Evolutionary conservation across 2,329 filamentous ascomycete species (phyloP).

Genomic region (Dactylonectria macrodidyma): DNA sequence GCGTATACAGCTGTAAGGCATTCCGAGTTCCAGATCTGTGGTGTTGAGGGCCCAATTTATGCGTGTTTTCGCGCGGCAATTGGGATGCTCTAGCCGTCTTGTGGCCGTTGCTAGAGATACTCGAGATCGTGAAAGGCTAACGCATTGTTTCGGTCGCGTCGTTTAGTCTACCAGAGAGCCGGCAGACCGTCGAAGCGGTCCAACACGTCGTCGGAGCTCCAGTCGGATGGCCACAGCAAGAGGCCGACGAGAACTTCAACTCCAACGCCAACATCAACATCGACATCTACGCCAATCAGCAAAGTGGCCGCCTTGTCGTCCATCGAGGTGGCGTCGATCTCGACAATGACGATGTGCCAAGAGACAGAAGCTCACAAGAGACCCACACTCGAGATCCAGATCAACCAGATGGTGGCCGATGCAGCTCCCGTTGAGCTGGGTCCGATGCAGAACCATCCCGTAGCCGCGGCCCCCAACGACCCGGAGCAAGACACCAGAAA

Average conservation of each 20-base stretch:
- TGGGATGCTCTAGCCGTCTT: background rate
- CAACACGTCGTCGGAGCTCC: background rate
- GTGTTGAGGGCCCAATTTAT: background rate
- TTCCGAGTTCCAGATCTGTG: background rate
- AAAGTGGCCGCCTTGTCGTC: background rate
- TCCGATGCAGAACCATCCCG: background rate
- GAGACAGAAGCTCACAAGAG: background rate
- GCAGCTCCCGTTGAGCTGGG: background rate
- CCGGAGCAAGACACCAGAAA: background rate
- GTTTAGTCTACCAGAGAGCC: conserved; percentile 4
- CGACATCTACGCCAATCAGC: background rate
- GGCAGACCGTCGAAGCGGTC: conserved; percentile 4
- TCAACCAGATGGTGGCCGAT: background rate
- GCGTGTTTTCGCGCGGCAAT: background rate
- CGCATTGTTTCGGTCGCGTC: background rate
- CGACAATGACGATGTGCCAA: background rate
- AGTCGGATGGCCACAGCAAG: conserved; percentile 1
- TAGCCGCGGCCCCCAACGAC: background rate
- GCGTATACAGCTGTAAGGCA: conserved; percentile 5
- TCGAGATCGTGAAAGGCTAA: background rate
- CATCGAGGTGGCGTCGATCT: background rate
- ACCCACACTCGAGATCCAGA: background rate
- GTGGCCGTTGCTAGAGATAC: background rate
- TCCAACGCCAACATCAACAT: background rate
- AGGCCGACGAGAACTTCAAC: background rate